phyloP scores from a whole-genome alignment of 2,329 filamentous ascomycete species.

The Fusarium sp. region DNA sequence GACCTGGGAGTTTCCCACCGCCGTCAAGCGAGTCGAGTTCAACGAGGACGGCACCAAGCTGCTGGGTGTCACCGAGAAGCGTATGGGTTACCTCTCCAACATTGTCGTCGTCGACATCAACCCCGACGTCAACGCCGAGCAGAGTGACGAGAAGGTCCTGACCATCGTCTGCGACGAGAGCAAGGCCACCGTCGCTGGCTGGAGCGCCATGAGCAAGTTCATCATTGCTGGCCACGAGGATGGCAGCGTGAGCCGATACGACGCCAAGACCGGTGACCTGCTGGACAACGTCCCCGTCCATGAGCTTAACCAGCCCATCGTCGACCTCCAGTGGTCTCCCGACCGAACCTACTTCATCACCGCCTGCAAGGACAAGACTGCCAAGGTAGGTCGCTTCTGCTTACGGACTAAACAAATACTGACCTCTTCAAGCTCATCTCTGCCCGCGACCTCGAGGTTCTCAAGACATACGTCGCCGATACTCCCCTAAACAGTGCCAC shows the following conservation, averaged over 20 bases:
- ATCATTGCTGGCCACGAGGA: slow-evolving; percentile 99
- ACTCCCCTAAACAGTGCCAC: slow-evolving; percentile 96
- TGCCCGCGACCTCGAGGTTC: slow-evolving; percentile 85
- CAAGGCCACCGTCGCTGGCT: slow-evolving; percentile 97
- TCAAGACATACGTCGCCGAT: slow-evolving; percentile 93
- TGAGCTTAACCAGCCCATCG: slow-evolving; percentile 85
- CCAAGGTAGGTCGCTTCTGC: slow-evolving; percentile 72
- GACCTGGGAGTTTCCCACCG: slow-evolving; percentile 97
- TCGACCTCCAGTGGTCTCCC: slow-evolving; percentile 92
- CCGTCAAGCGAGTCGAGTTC: slow-evolving; percentile 98
- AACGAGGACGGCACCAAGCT: slow-evolving; percentile 91
- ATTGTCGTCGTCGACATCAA: slow-evolving; percentile 94
- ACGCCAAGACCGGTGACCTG: slow-evolving; percentile 90
- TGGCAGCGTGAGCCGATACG: slow-evolving; percentile 90
- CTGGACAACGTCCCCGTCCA: slow-evolving; percentile 86
- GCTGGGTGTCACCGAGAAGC: slow-evolving; percentile 97
- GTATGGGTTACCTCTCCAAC: slow-evolving; percentile 94
- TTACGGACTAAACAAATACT: slow-evolving; percentile 4
- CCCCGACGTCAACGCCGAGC: slow-evolving; percentile 83
- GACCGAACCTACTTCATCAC: slow-evolving; percentile 99
- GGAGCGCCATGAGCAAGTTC: slow-evolving; percentile 93
- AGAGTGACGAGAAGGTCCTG: slow-evolving; percentile 84
- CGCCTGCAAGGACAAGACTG: slow-evolving; percentile 96
- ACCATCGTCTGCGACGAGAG: slow-evolving; percentile 94
- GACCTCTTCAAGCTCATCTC: slow-evolving; percentile 74